Percentiles rank a stretch among this genome's conserved stretches.
Conservation (phyloP, 306 rosid species). For the Amphicarpaea edgeworthii region DNA sequence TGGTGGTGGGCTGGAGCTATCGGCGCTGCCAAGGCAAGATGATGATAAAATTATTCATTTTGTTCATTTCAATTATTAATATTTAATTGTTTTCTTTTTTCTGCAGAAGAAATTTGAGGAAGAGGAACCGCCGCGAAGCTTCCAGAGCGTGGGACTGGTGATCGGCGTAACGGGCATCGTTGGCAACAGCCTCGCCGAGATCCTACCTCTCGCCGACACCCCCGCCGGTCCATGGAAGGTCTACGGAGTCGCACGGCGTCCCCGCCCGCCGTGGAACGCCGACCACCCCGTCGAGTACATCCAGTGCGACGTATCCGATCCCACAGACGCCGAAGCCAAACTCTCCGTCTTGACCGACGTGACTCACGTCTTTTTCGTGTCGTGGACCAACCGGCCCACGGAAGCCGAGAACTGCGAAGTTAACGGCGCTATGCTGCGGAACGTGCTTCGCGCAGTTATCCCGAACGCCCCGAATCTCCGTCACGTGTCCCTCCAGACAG, state of each 20-base stretch:
- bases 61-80: background rate
- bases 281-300: constrained; percentile 72
- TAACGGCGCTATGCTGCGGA: constrained; percentile 68
- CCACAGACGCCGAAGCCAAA: constrained; percentile 58
- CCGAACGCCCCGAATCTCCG: constrained; percentile 72
- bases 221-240: constrained; percentile 91
- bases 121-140: constrained; percentile 57
- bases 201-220: constrained; percentile 74
- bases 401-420: constrained; percentile 64
- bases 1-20: constrained; percentile 60
- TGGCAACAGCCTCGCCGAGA: constrained; percentile 85
- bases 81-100: background rate
- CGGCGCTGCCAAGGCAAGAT: constrained; percentile 51
- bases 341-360: constrained; percentile 70
- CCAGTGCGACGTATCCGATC: constrained; percentile 75
- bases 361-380: constrained; percentile 74
- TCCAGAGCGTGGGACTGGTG: constrained; percentile 61
- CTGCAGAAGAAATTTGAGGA: constrained; percentile 67
- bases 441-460: constrained; percentile 60
- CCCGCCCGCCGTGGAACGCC: constrained; percentile 72
- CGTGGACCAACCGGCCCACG: constrained; percentile 59
- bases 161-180: constrained; percentile 82
- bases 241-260: constrained; percentile 81
- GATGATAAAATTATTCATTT: background rate
- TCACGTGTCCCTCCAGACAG: constrained; percentile 79